A percentile compares a stretch with the other conserved stretches of the same genome.
Evolutionary conservation across 1,284 basidiomycete species (phyloP).

Genomic region (Chalciporus piperatoides): DNA sequence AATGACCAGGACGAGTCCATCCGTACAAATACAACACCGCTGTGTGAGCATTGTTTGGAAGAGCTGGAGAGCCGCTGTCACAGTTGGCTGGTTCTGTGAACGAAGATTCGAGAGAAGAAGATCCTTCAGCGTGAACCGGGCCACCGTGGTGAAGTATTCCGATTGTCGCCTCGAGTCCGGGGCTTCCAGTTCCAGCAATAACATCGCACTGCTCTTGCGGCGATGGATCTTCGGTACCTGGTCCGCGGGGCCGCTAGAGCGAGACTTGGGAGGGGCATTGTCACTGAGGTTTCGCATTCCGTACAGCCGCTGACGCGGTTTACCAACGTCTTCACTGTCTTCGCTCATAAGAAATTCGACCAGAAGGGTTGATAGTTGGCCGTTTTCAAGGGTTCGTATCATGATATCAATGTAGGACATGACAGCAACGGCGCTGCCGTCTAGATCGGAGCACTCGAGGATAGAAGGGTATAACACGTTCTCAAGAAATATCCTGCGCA

Average conservation of each 20-base stretch:
- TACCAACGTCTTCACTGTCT: conserved; percentile 65
- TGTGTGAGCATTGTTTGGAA: conserved; percentile 70
- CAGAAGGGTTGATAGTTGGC: conserved; percentile 66
- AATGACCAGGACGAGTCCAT: conserved; percentile 65
- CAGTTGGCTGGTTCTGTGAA: conserved; percentile 60
- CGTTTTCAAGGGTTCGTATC: conserved; percentile 71
- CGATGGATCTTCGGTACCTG: conserved; percentile 48
- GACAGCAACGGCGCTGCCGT: conserved; percentile 94
- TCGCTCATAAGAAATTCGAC: conserved; percentile 80
- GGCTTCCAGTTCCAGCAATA: conserved; percentile 78
- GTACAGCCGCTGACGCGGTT: conserved; percentile 40
- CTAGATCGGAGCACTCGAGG: conserved; percentile 86
- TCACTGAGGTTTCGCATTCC: conserved; percentile 47
- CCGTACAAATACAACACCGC: conserved; percentile 65
- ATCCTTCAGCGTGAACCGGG: conserved; percentile 88
- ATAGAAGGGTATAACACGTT: conserved; percentile 93
- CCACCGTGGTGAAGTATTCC: conserved; percentile 82
- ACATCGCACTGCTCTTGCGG: conserved; percentile 83
- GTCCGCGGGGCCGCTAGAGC: conserved; percentile 30
- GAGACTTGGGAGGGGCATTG: conserved; percentile 35
- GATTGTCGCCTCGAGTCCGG: conserved; percentile 63
- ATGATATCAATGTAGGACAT: conserved; percentile 95
- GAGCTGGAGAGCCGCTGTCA: conserved; percentile 75
- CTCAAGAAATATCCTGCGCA: conserved; percentile 86
- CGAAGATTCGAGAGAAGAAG: conserved; percentile 76